Conservation (phyloP, 2,329 filamentous ascomycete genomes). For the Conoideocrella luteorostrata region DNA sequence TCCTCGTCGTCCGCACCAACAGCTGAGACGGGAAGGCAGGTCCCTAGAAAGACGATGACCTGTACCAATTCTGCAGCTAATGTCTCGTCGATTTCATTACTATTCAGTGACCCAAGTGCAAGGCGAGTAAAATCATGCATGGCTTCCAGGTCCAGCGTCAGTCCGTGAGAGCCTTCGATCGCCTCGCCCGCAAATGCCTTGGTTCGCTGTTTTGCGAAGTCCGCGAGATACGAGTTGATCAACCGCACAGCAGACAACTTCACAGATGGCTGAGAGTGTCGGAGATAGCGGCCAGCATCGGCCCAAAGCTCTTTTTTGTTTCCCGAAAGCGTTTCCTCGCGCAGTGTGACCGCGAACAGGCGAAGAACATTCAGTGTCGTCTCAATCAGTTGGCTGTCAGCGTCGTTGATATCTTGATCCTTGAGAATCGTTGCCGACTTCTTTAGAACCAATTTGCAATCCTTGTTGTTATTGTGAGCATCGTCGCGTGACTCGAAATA, state of each 20-base stretch:
- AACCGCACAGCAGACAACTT: slow-evolving; percentile 72
- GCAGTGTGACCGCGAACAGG: slow-evolving; percentile 61
- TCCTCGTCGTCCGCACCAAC: slow-evolving; percentile 39
- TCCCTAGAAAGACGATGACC: slow-evolving; percentile 76
- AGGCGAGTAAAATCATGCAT: slow-evolving; percentile 54
- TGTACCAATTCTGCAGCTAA: slow-evolving; percentile 74
- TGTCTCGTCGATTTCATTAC: slow-evolving; percentile 59
- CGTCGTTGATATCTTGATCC: slow-evolving; percentile 44
- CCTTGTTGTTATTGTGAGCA: slow-evolving; percentile 55
- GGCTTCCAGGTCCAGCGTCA: slow-evolving; percentile 58
- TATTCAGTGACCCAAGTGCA: slow-evolving; percentile 49
- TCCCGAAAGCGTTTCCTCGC: slow-evolving; percentile 54
- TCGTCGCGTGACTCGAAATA: slow-evolving; percentile 68
- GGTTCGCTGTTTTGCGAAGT: slow-evolving; percentile 60
- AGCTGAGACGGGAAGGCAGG: slow-evolving; percentile 35
- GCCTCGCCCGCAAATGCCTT: slow-evolving; percentile 46
- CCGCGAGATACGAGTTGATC: slow-evolving; percentile 69
- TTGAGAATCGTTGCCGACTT: slow-evolving; percentile 48
- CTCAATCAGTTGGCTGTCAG: slow-evolving; percentile 67
- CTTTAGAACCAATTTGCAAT: slow-evolving; percentile 56
- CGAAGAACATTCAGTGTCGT: slow-evolving; percentile 64
- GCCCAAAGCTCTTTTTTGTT: slow-evolving; percentile 64
- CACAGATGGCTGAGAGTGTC: slow-evolving; percentile 65
- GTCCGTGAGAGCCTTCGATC: slow-evolving; percentile 62
- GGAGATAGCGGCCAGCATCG: slow-evolving; percentile 60